Percentiles rank a stretch among this genome's conserved stretches.
Evolutionary conservation across 805 yeast genomes (phyloP).

Genomic region (Hagleromyces aurorensis): DNA sequence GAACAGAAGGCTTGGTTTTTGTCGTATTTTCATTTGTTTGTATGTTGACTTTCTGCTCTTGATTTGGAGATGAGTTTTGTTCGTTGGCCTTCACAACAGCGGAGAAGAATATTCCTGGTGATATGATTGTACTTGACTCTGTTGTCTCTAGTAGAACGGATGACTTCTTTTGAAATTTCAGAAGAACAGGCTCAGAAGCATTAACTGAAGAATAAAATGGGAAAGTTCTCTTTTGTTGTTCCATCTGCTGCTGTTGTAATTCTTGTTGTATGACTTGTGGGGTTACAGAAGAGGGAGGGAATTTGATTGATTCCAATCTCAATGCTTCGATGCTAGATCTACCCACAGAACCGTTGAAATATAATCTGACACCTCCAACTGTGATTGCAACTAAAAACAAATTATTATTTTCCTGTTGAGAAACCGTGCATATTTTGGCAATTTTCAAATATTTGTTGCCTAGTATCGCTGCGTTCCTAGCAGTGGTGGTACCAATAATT

Average conservation of each 20-base stretch:
- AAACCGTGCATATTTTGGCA: conserved; percentile 36
- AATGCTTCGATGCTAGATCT: conserved; percentile 33
- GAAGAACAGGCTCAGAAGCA: conserved; percentile 26
- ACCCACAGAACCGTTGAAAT: conserved; percentile 37
- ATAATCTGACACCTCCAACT: conserved; percentile 74
- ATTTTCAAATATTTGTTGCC: conserved; percentile 50
- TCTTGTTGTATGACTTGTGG: conserved; percentile 29
- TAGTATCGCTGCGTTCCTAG: conserved; percentile 47
- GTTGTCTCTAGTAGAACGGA: conserved; percentile 50
- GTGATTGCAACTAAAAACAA: conserved; percentile 74
- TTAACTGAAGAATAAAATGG: conserved; percentile 24
- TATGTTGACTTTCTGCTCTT: neutral
- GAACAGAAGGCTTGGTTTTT: conserved; percentile 12
- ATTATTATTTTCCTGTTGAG: conserved; percentile 56
- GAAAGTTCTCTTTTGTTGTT: conserved; percentile 31
- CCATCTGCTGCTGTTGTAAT: conserved; percentile 33
- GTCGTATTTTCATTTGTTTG: conserved; percentile 4
- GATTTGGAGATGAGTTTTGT: conserved; percentile 4
- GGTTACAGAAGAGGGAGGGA: conserved; percentile 46
- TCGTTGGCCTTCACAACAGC: conserved; percentile 37
- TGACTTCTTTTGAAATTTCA: conserved; percentile 49
- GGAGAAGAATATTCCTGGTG: conserved; percentile 83
- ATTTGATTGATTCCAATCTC: conserved; percentile 44
- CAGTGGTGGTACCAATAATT: conserved; percentile 37
- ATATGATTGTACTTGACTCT: conserved; percentile 50